Evolutionary conservation across 805 yeast genomes (phyloP).

Genomic region (Monosporozyma aerobia): DNA sequence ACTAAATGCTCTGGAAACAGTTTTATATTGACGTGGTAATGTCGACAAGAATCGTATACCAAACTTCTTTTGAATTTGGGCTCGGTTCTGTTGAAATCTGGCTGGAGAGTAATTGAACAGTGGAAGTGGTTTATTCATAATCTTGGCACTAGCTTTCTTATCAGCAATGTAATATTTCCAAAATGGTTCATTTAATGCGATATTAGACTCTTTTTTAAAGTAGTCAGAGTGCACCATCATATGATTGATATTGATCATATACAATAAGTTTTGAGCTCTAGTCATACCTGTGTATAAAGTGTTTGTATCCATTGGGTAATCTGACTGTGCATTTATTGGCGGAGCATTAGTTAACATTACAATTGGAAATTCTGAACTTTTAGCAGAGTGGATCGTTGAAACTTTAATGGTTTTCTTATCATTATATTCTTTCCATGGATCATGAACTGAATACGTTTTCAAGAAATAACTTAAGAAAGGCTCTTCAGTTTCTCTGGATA

Average conservation of each 20-base stretch:
- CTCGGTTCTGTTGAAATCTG: not conserved
- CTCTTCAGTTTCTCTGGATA: constrained; percentile 17
- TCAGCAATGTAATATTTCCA: constrained; percentile 27
- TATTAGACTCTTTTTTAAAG: not conserved
- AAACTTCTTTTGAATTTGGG: not conserved
- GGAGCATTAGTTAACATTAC: constrained; percentile 40
- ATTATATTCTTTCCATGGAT: not conserved
- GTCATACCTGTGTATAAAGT: constrained; percentile 59
- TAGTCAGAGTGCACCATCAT: not conserved
- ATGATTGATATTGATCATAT: constrained; percentile 19
- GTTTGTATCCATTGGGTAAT: constrained; percentile 30
- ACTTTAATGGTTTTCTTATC: constrained; percentile 35
- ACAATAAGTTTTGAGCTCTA: constrained; percentile 41
- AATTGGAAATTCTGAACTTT: constrained; percentile 65
- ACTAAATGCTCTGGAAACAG: not conserved
- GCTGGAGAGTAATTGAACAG: not conserved
- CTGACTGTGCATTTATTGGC: not conserved
- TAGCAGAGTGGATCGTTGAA: constrained; percentile 66
- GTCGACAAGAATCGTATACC: not conserved
- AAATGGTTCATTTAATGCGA: constrained; percentile 12
- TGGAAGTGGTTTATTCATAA: not conserved
- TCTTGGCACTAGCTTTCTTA: not conserved
- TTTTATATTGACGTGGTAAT: not conserved
- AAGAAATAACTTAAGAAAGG: constrained; percentile 28
- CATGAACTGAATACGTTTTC: not conserved